Evolutionary conservation across 495 filamentous ascomycete species (phyloP).

Genomic region (Lentithecium fluviatile): DNA sequence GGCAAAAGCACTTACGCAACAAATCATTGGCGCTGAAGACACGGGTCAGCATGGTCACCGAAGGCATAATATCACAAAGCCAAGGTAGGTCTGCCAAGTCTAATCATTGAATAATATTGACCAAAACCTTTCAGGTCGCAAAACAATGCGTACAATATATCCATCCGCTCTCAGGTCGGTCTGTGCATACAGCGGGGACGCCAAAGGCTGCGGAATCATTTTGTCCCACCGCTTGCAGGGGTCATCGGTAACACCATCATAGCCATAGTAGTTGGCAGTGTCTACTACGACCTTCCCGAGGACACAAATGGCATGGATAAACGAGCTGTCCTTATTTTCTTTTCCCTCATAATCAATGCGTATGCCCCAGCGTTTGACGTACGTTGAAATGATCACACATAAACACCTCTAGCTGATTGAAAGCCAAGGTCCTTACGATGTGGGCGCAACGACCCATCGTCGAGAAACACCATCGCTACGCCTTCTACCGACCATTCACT

Average conservation of each 20-base stretch:
- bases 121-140: no score
- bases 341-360: conserved; percentile 13
- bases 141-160: no score
- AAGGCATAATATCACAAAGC: no score
- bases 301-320: conserved; percentile 5
- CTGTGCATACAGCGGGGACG: no score
- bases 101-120: no score
- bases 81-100: background rate
- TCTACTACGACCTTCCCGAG: conserved; percentile 12
- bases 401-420: background rate
- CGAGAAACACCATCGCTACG: conserved; percentile 24
- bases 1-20: no score
- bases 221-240: no score
- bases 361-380: conserved; percentile 13
- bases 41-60: no score
- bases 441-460: conserved; percentile 20
- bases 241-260: conserved; percentile 22
- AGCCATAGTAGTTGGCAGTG: conserved; percentile 7
- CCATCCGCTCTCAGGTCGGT: no score
- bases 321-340: conserved; percentile 15
- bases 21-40: no score
- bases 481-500: conserved; percentile 11
- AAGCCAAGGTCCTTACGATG: conserved; percentile 9
- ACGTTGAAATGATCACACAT: background rate
- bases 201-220: no score